These are phyloP conservation scores for Calocybe gangraenosa DNA, from an alignment of 768 basidiomycete species.

Conservation along the genomic window DNA sequence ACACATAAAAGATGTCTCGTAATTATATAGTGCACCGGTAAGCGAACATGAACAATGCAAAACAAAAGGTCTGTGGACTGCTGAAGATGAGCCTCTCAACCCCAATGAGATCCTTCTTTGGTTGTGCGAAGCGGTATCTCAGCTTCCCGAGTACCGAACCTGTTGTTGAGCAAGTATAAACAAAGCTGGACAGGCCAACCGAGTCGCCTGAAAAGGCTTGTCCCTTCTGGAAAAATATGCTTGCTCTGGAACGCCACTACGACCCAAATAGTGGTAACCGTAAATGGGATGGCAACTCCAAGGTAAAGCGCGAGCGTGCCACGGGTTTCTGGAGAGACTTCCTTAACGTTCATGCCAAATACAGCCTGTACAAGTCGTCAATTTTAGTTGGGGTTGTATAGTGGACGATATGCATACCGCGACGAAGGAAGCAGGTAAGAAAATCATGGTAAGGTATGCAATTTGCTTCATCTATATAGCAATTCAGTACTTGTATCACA, in stretches of 20 bases:
- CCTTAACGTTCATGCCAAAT: slow-evolving; percentile 57
- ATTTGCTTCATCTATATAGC: slow-evolving; percentile 48
- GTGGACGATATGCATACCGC: slow-evolving; percentile 29
- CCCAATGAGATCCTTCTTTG: too few relatives aligned
- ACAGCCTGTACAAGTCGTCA: slow-evolving; percentile 34
- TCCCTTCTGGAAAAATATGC: slow-evolving; percentile 25
- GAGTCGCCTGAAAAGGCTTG: slow-evolving; percentile 28
- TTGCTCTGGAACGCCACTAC: slow-evolving; percentile 51
- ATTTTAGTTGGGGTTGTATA: neutral
- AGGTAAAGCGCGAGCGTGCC: slow-evolving; percentile 41
- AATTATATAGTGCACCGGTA: too few relatives aligned
- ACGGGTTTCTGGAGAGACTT: slow-evolving; percentile 31
- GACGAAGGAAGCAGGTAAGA: slow-evolving; percentile 53
- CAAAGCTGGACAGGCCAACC: slow-evolving; percentile 30
- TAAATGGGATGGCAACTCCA: slow-evolving; percentile 41
- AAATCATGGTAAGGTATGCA: slow-evolving; percentile 59
- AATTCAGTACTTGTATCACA: neutral
- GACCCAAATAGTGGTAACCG: slow-evolving; percentile 48
- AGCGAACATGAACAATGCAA: too few relatives aligned
- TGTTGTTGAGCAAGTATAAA: slow-evolving; percentile 5
- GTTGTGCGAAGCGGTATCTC: too few relatives aligned
- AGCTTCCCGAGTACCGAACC: too few relatives aligned
- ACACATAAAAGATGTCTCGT: neutral
- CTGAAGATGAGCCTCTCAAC: too few relatives aligned
- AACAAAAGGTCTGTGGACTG: too few relatives aligned